Conservation (phyloP, 352 stramenopile genomes). For the Globisporangium cederbergense region DNA sequence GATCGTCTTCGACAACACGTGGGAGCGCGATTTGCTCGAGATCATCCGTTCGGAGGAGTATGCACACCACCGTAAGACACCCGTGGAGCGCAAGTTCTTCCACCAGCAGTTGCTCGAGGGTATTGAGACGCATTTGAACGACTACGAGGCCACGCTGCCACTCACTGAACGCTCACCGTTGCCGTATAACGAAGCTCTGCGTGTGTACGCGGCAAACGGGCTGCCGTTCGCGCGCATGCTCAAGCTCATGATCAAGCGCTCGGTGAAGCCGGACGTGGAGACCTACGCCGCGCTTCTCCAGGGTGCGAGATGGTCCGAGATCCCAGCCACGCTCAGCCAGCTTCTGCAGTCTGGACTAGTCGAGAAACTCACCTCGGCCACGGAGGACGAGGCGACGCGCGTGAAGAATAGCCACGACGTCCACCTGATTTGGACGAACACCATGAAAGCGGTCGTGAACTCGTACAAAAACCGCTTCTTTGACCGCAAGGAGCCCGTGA, state of each 20-base stretch:
- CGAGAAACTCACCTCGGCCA: slow-evolving; percentile 21
- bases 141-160: slow-evolving; percentile 36
- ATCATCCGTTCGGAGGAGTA: slow-evolving; percentile 50
- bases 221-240: slow-evolving; percentile 56
- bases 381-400: slow-evolving; percentile 5
- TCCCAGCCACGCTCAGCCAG: slow-evolving; percentile 58
- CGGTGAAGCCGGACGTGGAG: slow-evolving; percentile 43
- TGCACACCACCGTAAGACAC: slow-evolving; percentile 60
- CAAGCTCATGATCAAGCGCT: slow-evolving; percentile 51
- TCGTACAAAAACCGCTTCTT: slow-evolving; percentile 60
- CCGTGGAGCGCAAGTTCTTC: slow-evolving; percentile 44
- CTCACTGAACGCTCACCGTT: slow-evolving; percentile 20
- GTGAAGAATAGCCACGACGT: slow-evolving; percentile 33
- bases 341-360: slow-evolving; percentile 49
- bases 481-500: slow-evolving; percentile 35
- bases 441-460: slow-evolving; percentile 62
- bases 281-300: slow-evolving; percentile 62
- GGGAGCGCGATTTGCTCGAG: slow-evolving; percentile 55
- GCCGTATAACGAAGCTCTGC: slow-evolving; percentile 65
- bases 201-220: slow-evolving; percentile 50
- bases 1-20: slow-evolving; percentile 28
- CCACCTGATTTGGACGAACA: slow-evolving; percentile 43
- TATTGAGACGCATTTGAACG: slow-evolving; percentile 39
- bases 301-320: slow-evolving; percentile 61
- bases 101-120: slow-evolving; percentile 36